Conservation (phyloP, 1,139 yeast genomes). For the Protomyces lactucae-debilis region DNA sequence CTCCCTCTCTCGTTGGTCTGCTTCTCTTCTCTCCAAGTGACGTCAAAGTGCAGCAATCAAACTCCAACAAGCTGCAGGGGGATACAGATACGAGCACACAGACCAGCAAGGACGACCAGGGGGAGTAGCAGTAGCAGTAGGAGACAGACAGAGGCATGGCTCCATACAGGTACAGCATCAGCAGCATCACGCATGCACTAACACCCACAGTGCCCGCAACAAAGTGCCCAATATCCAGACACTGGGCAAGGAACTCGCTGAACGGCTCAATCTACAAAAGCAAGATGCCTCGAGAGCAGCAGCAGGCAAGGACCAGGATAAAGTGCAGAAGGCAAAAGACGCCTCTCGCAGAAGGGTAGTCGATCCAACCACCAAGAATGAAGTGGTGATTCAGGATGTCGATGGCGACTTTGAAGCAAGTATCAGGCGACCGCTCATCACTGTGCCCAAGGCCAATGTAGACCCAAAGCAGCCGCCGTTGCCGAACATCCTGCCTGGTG, state of each 20-base stretch:
- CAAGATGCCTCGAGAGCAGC: slow-evolving; percentile 24
- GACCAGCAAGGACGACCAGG: too few species aligned
- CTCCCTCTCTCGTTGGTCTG: too few species aligned
- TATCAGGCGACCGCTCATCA: slow-evolving; percentile 18
- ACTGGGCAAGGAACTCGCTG: slow-evolving; percentile 23
- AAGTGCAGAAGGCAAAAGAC: slow-evolving; percentile 8
- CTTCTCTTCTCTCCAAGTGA: too few species aligned
- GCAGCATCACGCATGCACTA: not conserved
- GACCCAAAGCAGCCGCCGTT: slow-evolving; percentile 14
- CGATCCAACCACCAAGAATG: slow-evolving; percentile 25
- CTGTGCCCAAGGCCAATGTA: slow-evolving; percentile 19
- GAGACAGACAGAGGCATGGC: not conserved
- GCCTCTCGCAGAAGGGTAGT: slow-evolving; percentile 20
- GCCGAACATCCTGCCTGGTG: slow-evolving; percentile 15
- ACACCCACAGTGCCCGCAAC: not conserved
- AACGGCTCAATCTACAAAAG: slow-evolving; percentile 15
- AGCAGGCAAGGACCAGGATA: slow-evolving; percentile 14
- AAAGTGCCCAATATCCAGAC: slow-evolving; percentile 23
- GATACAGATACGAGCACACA: too few species aligned
- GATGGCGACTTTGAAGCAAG: slow-evolving; percentile 22
- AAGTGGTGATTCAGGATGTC: slow-evolving; percentile 25
- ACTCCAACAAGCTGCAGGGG: too few species aligned
- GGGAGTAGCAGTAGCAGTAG: too few species aligned
- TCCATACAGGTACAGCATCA: not conserved
- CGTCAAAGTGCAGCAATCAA: too few species aligned